A percentile compares a stretch with the other conserved stretches of the same genome.
Evolutionary conservation across 2,329 filamentous ascomycete genomes (phyloP).

Genomic region (Penicillium sp.): DNA sequence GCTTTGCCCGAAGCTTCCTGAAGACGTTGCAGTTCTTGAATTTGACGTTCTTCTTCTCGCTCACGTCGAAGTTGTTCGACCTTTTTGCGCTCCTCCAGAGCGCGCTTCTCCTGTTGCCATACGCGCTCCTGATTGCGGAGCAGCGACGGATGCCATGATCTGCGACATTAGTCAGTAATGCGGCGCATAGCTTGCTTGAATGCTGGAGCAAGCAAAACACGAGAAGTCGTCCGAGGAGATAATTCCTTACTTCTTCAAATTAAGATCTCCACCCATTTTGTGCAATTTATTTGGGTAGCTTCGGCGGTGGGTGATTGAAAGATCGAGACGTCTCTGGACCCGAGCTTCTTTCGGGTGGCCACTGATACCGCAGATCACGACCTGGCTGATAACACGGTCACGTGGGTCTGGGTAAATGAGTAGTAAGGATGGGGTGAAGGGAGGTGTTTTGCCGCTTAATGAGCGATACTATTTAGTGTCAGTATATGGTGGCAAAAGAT

Average conservation of each 20-base stretch:
- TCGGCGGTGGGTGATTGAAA: background rate
- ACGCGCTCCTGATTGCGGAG: slow-evolving; percentile 86
- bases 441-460: too few species aligned
- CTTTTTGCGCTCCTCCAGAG: slow-evolving; percentile 88
- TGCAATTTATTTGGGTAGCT: slow-evolving; percentile 13
- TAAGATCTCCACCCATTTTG: slow-evolving; percentile 90
- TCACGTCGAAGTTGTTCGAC: slow-evolving; percentile 89
- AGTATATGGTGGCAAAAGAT: background rate
- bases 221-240: background rate
- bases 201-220: background rate
- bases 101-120: slow-evolving; percentile 86
- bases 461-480: too few species aligned
- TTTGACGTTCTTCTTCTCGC: slow-evolving; percentile 84
- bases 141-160: slow-evolving; percentile 84
- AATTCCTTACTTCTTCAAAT: slow-evolving; percentile 66
- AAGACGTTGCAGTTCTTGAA: slow-evolving; percentile 84
- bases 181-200: background rate
- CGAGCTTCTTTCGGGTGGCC: too few species aligned
- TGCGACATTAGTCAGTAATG: slow-evolving; percentile 28
- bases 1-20: slow-evolving; percentile 83
- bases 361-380: too few species aligned
- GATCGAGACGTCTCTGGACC: too few species aligned
- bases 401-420: too few species aligned
- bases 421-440: too few species aligned
- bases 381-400: too few species aligned